Base-by-base conservation (phyloP, 169 alveolate species). In the Plasmodium reichenowi region DNA sequence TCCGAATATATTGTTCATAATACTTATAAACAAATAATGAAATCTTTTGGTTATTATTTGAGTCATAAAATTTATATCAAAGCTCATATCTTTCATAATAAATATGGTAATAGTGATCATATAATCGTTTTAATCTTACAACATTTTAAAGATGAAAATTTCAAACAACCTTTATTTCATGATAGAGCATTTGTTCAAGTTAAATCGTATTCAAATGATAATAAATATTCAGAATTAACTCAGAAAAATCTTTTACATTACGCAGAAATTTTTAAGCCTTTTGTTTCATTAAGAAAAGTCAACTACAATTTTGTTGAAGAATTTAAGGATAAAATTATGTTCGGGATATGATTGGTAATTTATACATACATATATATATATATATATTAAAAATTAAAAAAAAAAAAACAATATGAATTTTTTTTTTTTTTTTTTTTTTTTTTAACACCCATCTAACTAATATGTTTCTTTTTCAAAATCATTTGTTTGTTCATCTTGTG, bases 51-150 rank as follows among this genome's bases (percentile, higher is more conserved):
- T 9, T 85, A 59, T 50, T 20, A 85, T 45, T 60, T 70, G 38
- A 85, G 66, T 58, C 85, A 85, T 47, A 85, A 62, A 72, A 29
- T 70, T 26, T 85, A 26, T 71, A 48, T 74, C n/a, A 8, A 85
- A 72, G 92, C 92, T 3, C 93, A 88, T 52, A 88, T 91, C 5
- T 94, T 94, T 66, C 92, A 78, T 66, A 89, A 68, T 70, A 89
- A 92, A 83, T 90, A 89, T 85, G 96, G 96, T 45, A 91, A 89
- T 78, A 75, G 91, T 63, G 64, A 71, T 50, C 94, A 94, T 32
- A 75, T 88, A n/a, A 88, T 90, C 59, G 50, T 94, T 10, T 76
- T 93, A n/a, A 93, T 94, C 20, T 45, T 89, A 76, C 70, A 94
- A 20, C 95, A 94, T 88, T 92, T 78, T 67, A 68, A 71, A 32